These are phyloP conservation scores for Venturia nashicola DNA, from an alignment of 2,329 filamentous ascomycete species.

Conservation along the genomic window DNA sequence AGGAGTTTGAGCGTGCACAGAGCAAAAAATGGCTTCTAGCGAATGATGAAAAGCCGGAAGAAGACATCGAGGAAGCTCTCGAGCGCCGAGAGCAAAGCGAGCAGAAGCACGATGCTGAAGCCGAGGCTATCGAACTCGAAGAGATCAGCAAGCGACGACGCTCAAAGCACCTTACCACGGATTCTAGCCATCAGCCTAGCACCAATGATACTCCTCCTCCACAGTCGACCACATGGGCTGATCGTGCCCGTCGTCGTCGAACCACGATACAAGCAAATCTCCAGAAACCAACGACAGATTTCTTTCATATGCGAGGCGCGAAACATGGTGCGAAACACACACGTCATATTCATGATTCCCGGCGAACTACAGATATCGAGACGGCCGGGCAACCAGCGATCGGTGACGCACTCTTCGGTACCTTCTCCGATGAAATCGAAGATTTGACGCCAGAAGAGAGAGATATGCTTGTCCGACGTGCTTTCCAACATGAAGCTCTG, in stretches of 20 bases:
- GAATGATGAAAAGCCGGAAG: conserved; percentile 32
- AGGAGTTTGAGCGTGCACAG: conserved; percentile 74
- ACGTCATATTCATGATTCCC: background rate
- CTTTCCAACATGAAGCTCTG: conserved; percentile 83
- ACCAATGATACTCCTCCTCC: background rate
- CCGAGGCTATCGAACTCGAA: conserved; percentile 32
- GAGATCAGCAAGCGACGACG: conserved; percentile 6
- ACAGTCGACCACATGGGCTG: background rate
- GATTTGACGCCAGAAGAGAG: conserved; percentile 84
- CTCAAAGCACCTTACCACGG: conserved; percentile 1
- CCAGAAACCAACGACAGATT: conserved; percentile 14
- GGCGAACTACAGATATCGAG: background rate
- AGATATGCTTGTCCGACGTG: conserved; percentile 71
- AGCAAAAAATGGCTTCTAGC: conserved; percentile 53
- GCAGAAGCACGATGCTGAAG: conserved; percentile 19
- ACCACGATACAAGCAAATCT: background rate
- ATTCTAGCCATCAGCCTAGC: background rate
- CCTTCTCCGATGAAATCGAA: conserved; percentile 85
- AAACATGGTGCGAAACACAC: background rate
- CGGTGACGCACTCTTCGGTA: conserved; percentile 72
- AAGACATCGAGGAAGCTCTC: conserved; percentile 32
- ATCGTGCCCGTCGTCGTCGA: conserved; percentile 1
- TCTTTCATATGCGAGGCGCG: background rate
- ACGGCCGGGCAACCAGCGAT: conserved; percentile 31
- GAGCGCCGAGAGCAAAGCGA: conserved; percentile 28